These are phyloP conservation scores for Phyllosticta capitalensis DNA, from an alignment of 2,329 filamentous ascomycete genomes.

Conservation along the genomic window DNA sequence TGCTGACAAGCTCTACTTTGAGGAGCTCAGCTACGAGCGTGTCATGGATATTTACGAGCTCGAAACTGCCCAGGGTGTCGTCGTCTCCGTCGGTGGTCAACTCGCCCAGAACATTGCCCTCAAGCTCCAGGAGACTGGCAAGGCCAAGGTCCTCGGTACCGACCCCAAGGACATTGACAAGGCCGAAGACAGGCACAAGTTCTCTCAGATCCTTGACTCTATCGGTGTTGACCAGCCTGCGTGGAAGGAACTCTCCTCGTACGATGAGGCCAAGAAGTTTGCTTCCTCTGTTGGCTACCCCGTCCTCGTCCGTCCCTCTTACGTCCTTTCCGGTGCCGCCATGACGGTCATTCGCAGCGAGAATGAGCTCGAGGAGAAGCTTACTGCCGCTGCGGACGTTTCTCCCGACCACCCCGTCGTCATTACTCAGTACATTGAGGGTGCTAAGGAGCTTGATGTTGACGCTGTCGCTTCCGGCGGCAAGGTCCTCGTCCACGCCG, in stretches of 20 bases:
- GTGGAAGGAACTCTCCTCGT: constrained; percentile 94
- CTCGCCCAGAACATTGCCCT: constrained; percentile 96
- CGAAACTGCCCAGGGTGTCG: constrained; percentile 73
- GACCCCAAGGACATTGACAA: constrained; percentile 93
- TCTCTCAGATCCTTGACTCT: constrained; percentile 92
- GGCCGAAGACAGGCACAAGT: constrained; percentile 96
- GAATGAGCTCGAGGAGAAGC: constrained; percentile 87
- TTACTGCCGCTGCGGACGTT: constrained; percentile 79
- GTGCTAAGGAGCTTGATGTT: constrained; percentile 91
- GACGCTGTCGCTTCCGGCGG: constrained; percentile 84
- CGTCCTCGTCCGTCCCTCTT: constrained; percentile 86
- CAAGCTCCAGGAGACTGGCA: constrained; percentile 80
- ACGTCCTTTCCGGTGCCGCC: constrained; percentile 92
- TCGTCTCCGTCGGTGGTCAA: constrained; percentile 93
- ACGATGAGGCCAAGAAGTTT: constrained; percentile 78
- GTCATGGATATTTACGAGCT: constrained; percentile 99
- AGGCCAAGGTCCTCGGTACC: constrained; percentile 84
- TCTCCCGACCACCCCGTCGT: constrained; percentile 96
- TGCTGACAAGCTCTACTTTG: constrained; percentile 90
- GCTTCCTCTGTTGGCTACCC: constrained; percentile 81
- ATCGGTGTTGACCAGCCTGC: constrained; percentile 95
- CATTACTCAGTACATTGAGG: constrained; percentile 97
- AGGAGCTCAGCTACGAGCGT: constrained; percentile 91
- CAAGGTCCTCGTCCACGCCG: constrained; percentile 79
- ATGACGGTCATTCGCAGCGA: constrained; percentile 94